phyloP scores from a whole-genome alignment of 2,329 filamentous ascomycete genomes.

The Epichloe baconii region DNA sequence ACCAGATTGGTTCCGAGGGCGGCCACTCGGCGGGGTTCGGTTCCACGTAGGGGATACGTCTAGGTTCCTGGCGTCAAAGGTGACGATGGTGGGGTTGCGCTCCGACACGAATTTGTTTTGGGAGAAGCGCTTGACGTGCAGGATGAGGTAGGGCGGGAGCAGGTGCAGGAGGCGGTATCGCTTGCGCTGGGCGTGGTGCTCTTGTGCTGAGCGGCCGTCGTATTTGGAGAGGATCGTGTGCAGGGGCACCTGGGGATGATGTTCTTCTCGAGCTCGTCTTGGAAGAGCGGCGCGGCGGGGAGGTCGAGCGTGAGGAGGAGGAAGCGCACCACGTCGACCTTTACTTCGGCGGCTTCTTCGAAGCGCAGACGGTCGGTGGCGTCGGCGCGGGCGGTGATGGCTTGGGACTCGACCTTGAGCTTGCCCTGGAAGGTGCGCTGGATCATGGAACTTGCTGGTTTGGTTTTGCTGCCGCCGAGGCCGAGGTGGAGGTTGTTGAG shows the following conservation, averaged over 20 bases:
- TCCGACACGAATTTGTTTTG: constrained; percentile 94
- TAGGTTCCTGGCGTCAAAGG: constrained; percentile 71
- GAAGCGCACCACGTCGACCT: constrained; percentile 65
- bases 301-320: constrained; percentile 88
- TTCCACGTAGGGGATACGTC: constrained; percentile 89
- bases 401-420: constrained; percentile 83
- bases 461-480: constrained; percentile 78
- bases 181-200: constrained; percentile 76
- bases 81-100: constrained; percentile 95
- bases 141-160: constrained; percentile 76
- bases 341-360: constrained; percentile 75
- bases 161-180: constrained; percentile 85
- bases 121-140: constrained; percentile 95
- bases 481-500: constrained; percentile 89
- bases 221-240: constrained; percentile 81
- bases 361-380: constrained; percentile 80
- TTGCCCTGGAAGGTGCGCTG: constrained; percentile 90
- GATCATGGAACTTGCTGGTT: constrained; percentile 71
- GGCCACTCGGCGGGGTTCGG: constrained; percentile 62
- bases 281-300: constrained; percentile 83
- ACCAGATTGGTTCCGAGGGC: constrained; percentile 73
- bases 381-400: constrained; percentile 83
- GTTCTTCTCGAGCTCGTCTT: constrained; percentile 86
- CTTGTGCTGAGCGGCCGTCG: constrained; percentile 75
- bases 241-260: constrained; percentile 86